Conservation (phyloP, 1,284 basidiomycete species). For the Cryptococcus sp. region DNA sequence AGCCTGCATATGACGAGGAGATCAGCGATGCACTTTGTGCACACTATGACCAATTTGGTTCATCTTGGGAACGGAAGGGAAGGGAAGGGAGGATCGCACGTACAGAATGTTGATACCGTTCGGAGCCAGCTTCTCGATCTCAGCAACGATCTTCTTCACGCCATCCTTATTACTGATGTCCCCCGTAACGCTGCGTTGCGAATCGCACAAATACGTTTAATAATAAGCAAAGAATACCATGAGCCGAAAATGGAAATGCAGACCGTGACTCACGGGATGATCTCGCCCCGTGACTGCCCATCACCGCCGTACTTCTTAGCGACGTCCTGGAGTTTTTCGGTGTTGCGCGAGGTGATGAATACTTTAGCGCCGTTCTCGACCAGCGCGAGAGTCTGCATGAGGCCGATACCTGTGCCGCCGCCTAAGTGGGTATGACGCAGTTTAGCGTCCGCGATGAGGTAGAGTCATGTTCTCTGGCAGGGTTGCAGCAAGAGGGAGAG, state of each 20-base stretch:
- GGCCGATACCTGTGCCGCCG: conserved; percentile 52
- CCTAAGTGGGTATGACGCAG: conserved; percentile 20
- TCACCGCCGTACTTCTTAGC: conserved; percentile 44
- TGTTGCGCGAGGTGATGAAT: conserved; percentile 47
- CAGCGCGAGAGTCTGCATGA: conserved; percentile 53
- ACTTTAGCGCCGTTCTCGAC: conserved; percentile 54
- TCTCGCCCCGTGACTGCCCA: conserved; percentile 33
- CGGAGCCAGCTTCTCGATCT: conserved; percentile 34
- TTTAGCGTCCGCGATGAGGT: not conserved
- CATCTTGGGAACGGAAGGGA: no score
- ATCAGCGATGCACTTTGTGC: no score
- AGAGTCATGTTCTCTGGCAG: conserved; percentile 16
- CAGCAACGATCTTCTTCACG: conserved; percentile 34
- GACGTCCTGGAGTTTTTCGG: conserved; percentile 45
- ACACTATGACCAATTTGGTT: no score
- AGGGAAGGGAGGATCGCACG: conserved; percentile 1
- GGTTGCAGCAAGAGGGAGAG: not conserved
- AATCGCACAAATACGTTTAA: no score
- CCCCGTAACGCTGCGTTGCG: conserved; percentile 21
- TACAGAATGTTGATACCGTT: conserved; percentile 43
- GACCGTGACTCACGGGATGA: conserved; percentile 35
- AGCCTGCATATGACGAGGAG: conserved; percentile 17
- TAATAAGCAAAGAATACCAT: not conserved
- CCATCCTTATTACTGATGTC: conserved; percentile 43
- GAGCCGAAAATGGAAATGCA: conserved; percentile 7